A percentile compares a stretch with the other conserved stretches of the same genome.
These are phyloP conservation scores for Stentor coeruleus DNA, from an alignment of 73 alveolate species.

Conservation along the genomic window DNA sequence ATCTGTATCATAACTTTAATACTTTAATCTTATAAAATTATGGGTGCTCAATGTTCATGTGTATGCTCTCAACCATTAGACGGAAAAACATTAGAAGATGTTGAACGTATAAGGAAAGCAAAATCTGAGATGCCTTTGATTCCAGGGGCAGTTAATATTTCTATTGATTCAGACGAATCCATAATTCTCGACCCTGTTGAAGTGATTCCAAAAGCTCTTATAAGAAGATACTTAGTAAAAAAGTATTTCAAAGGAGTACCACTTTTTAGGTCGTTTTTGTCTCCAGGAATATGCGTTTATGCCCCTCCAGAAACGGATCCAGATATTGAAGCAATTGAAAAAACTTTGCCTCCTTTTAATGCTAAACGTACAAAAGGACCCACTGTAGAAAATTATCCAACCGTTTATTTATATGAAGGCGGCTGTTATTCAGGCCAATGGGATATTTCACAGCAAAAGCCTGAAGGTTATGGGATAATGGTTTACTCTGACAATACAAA, in stretches of 20 bases:
- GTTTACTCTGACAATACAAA: background rate
- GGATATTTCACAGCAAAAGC: background rate
- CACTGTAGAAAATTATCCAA: background rate
- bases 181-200: background rate
- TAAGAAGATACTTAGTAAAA: background rate
- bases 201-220: background rate
- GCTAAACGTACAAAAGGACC: background rate
- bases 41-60: slow-evolving; percentile 4
- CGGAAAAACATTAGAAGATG: background rate
- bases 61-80: background rate
- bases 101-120: background rate
- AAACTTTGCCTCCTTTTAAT: background rate
- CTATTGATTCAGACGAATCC: background rate
- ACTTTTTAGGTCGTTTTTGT: background rate
- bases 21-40: no score
- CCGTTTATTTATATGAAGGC: background rate
- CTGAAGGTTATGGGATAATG: background rate
- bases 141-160: no score
- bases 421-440: background rate
- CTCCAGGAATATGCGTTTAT: background rate
- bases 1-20: no score
- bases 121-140: no score
- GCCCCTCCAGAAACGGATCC: background rate
- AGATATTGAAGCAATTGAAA: background rate
- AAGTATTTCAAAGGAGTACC: background rate